These are phyloP conservation scores for Sphagnurus paluster DNA, from an alignment of 1,284 basidiomycete species.

Conservation along the genomic window DNA sequence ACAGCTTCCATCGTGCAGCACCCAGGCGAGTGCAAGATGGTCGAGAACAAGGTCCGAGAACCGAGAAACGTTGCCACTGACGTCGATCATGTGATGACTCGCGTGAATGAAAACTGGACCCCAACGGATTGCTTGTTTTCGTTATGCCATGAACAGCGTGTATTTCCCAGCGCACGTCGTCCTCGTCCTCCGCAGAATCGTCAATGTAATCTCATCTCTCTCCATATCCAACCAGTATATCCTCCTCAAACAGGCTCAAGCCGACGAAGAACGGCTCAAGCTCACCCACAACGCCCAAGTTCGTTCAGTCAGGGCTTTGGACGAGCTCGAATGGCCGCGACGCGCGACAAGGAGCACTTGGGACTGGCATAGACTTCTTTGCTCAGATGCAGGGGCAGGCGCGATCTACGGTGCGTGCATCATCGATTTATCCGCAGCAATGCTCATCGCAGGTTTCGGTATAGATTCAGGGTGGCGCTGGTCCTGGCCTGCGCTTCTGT, in stretches of 20 bases:
- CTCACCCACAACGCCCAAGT: slow-evolving; percentile 1
- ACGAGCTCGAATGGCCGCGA: slow-evolving; percentile 27
- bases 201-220: slow-evolving; percentile 64
- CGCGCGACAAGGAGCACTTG: slow-evolving; percentile 20
- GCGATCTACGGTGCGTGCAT: slow-evolving; percentile 9
- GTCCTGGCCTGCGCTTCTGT: slow-evolving; percentile 25
- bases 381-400: slow-evolving; percentile 1
- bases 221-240: slow-evolving; percentile 68
- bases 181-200: slow-evolving; percentile 59
- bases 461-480: slow-evolving; percentile 20
- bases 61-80: background rate
- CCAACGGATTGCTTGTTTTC: slow-evolving; percentile 9
- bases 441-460: slow-evolving; percentile 9
- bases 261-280: slow-evolving; percentile 14
- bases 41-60: no score
- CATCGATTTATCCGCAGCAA: background rate
- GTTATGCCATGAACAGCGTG: slow-evolving; percentile 33
- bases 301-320: slow-evolving; percentile 1
- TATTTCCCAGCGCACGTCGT: slow-evolving; percentile 60
- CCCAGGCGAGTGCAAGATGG: no score
- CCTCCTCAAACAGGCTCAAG: slow-evolving; percentile 28
- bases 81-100: background rate
- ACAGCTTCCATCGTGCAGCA: no score
- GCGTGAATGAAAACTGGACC: background rate
- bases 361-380: slow-evolving; percentile 17